Evolutionary conservation across 139 green algal species (phyloP), one percentile per base, ranked within the genome.

Genomic region (Medakamo hakoo): DNA sequence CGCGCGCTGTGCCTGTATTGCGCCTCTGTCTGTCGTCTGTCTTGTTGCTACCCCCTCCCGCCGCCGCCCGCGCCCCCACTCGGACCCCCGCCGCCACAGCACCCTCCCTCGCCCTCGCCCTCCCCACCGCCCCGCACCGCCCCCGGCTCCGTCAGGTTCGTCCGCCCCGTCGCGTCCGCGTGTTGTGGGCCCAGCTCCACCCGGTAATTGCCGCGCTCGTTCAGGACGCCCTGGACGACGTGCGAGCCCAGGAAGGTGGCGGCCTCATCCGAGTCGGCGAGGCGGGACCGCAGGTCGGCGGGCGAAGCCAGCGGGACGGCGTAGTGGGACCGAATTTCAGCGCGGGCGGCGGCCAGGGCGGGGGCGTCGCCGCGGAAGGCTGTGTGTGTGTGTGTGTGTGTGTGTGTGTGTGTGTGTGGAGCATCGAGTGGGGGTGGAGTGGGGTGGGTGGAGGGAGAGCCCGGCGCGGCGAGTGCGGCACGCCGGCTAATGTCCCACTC

Each of bases 181-280:
- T 52, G 40, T 9, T 52, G 40, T 16, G 9, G 9, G 9, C 16
- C 40, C 40, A 52, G 9, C 40, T 9, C 16, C 40, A 52, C 16
- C 40, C 40, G 9, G 40, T 52, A 73, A n/a, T 68, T 73, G 23
- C 68, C 68, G 4, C 68, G 49, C 1, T 65, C 62, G 57, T 73
- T 73, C 27, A 73, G 68, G 57, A 65, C 27, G 40, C 62, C 68
- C 26, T 73, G 68, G 23, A 73, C 68, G 24, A 73, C 68, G 57
- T 63, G 65, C 1, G 62, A 63, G 14, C 21, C 61, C 23, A 73
- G 62, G 57, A 73, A 73, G 55, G 55, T 26, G 22, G 68, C 62
- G 9, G 68, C 68, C 16, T 73, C 68, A 24, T 61, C 27, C 22
- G 57, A 61, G 23, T 73, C 68, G 28, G 68, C 68, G 23, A 31